phyloP scores from a whole-genome alignment of 1,139 yeast species.

The Taphrina populina region DNA sequence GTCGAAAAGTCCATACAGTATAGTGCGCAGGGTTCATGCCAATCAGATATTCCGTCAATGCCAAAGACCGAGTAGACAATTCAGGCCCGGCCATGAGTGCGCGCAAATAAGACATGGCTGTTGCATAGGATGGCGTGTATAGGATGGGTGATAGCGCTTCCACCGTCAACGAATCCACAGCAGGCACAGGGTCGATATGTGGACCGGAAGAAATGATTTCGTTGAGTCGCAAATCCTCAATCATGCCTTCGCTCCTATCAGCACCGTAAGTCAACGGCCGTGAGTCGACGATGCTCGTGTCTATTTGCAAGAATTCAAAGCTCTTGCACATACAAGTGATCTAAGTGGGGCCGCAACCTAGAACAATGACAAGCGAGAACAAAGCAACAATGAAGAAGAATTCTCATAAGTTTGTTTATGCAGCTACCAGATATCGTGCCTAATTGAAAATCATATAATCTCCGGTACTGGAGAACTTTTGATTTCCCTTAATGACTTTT shows the following conservation, averaged over 20 bases:
- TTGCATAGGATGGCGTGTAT: slow-evolving; percentile 69
- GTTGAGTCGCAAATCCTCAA: slow-evolving; percentile 18
- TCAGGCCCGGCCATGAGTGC: slow-evolving; percentile 64
- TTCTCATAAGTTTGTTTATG: too few relatives aligned
- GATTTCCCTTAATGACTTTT: slow-evolving; percentile 95
- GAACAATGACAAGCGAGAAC: too few relatives aligned
- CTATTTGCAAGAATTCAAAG: too few relatives aligned
- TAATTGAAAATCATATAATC: slow-evolving; percentile 36
- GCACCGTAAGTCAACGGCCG: too few relatives aligned
- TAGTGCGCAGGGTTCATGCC: slow-evolving; percentile 82
- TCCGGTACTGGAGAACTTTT: slow-evolving; percentile 87
- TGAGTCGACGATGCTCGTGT: too few relatives aligned
- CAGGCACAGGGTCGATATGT: slow-evolving; percentile 41
- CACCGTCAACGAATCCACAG: slow-evolving; percentile 49
- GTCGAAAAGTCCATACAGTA: slow-evolving; percentile 81
- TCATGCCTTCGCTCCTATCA: too few relatives aligned
- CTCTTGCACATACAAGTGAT: too few relatives aligned
- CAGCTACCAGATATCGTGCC: too few relatives aligned
- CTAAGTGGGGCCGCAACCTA: too few relatives aligned
- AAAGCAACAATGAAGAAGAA: too few relatives aligned
- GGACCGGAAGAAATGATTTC: slow-evolving; percentile 45
- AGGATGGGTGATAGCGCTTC: slow-evolving; percentile 67
- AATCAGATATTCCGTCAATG: slow-evolving; percentile 63
- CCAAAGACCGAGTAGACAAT: slow-evolving; percentile 67
- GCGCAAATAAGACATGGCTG: slow-evolving; percentile 60